phyloP scores from a whole-genome alignment of 2,329 filamentous ascomycete genomes.

The Trichoderma koningii region DNA sequence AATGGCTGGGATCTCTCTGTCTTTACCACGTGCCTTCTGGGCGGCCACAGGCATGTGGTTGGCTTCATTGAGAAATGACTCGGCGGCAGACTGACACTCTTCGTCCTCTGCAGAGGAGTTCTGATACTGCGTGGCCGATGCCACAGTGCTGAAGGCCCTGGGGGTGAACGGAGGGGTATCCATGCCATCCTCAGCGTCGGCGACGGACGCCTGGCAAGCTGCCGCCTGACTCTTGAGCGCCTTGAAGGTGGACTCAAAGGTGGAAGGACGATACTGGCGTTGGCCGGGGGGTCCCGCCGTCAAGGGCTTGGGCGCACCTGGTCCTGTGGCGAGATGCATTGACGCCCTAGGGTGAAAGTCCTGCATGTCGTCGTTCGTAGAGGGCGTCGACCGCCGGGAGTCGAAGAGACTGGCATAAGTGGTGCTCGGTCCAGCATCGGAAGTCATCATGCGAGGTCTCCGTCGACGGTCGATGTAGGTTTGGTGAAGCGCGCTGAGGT shows the following conservation, averaged over 20 bases:
- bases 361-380: slow-evolving; percentile 28
- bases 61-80: slow-evolving; percentile 40
- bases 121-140: background rate
- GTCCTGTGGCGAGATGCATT: slow-evolving; percentile 38
- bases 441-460: background rate
- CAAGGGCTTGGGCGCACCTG: slow-evolving; percentile 52
- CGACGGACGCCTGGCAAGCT: background rate
- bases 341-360: slow-evolving; percentile 28
- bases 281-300: slow-evolving; percentile 59
- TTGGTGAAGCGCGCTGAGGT: slow-evolving; percentile 26
- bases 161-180: background rate
- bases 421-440: background rate
- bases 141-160: background rate
- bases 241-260: slow-evolving; percentile 45
- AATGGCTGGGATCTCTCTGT: background rate
- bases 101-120: slow-evolving; percentile 1
- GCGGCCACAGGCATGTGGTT: slow-evolving; percentile 31
- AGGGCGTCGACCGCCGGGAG: slow-evolving; percentile 26
- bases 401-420: background rate
- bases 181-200: background rate
- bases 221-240: slow-evolving; percentile 36
- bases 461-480: slow-evolving; percentile 16
- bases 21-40: background rate
- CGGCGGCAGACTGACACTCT: slow-evolving; percentile 39
- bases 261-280: slow-evolving; percentile 51